A percentile compares a stretch with the other conserved stretches of the same genome.
These are phyloP conservation scores for Cyclocybe aegerita DNA, from an alignment of 768 basidiomycete species.

Conservation along the genomic window DNA sequence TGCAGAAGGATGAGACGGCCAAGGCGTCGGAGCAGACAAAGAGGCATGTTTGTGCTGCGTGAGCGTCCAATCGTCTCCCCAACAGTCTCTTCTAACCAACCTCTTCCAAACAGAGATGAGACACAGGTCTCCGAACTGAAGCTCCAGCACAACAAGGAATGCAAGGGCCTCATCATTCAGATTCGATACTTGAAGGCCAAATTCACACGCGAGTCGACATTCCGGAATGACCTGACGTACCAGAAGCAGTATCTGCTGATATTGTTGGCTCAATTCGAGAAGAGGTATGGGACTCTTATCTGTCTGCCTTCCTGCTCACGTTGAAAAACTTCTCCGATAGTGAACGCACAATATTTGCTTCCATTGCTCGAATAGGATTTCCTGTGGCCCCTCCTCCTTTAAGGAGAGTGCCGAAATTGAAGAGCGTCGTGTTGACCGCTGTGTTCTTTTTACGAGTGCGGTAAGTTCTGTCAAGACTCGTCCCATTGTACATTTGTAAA, in stretches of 20 bases:
- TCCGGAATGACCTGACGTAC: constrained; percentile 74
- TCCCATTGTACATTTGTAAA: not conserved
- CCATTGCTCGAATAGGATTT: constrained; percentile 77
- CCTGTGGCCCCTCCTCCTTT: constrained; percentile 41
- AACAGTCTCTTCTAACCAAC: not conserved
- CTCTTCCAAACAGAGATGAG: constrained; percentile 42
- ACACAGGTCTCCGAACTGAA: constrained; percentile 53
- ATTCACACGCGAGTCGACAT: constrained; percentile 79
- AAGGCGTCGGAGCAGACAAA: constrained; percentile 46
- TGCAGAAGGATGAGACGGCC: constrained; percentile 46
- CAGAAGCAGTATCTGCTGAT: constrained; percentile 88
- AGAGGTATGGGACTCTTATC: constrained; percentile 46
- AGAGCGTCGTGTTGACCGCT: constrained; percentile 52
- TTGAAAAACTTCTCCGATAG: not conserved
- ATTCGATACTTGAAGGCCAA: constrained; percentile 92
- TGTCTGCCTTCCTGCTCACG: not conserved
- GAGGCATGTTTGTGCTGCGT: constrained; percentile 63
- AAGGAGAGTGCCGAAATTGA: constrained; percentile 49
- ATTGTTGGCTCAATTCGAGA: constrained; percentile 69
- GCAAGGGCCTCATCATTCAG: constrained; percentile 88
- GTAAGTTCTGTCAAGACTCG: constrained; percentile 40
- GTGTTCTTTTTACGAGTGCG: constrained; percentile 64
- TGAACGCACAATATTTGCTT: constrained; percentile 60
- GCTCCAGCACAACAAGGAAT: constrained; percentile 77
- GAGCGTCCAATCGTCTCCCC: constrained; percentile 24